phyloP scores from a whole-genome alignment of 805 yeast genomes.

The Metschnikowia cubensis region DNA sequence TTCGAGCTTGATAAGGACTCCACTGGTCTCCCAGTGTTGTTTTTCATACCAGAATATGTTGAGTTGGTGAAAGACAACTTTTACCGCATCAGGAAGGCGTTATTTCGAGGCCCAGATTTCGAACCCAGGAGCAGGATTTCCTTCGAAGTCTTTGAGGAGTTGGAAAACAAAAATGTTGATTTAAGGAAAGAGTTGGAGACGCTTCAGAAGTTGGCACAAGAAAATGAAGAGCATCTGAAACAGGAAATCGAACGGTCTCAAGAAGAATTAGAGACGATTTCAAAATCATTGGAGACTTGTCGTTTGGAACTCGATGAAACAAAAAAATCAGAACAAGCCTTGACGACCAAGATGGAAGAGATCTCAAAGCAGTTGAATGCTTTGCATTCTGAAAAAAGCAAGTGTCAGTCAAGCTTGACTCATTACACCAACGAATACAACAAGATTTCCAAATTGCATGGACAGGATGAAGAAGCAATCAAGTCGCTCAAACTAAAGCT shows the following conservation, averaged over 20 bases:
- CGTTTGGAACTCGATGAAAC: slow-evolving; percentile 19
- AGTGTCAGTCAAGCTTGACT: slow-evolving; percentile 27
- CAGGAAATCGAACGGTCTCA: slow-evolving; percentile 14
- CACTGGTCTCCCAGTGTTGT: slow-evolving; percentile 85
- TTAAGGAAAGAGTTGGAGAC: slow-evolving; percentile 22
- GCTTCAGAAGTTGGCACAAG: slow-evolving; percentile 18
- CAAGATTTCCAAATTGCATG: slow-evolving; percentile 25
- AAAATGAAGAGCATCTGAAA: slow-evolving; percentile 20
- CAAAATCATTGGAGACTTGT: slow-evolving; percentile 14
- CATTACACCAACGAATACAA: slow-evolving; percentile 31
- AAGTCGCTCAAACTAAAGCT: slow-evolving; percentile 31
- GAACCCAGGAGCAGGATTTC: slow-evolving; percentile 70
- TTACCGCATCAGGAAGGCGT: slow-evolving; percentile 60
- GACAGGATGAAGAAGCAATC: slow-evolving; percentile 22
- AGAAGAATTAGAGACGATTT: slow-evolving; percentile 20
- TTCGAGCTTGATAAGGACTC: slow-evolving; percentile 49
- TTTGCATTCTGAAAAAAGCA: slow-evolving; percentile 29
- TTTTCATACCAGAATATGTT: slow-evolving; percentile 62
- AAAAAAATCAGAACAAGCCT: slow-evolving; percentile 18
- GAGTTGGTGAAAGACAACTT: slow-evolving; percentile 65
- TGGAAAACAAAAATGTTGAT: slow-evolving; percentile 34
- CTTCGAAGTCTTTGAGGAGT: slow-evolving; percentile 52
- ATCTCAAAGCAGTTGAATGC: slow-evolving; percentile 21
- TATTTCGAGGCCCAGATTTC: slow-evolving; percentile 67
- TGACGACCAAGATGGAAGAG: slow-evolving; percentile 19